Percentiles rank a stretch among this genome's conserved stretches.
phyloP scores from a whole-genome alignment of 1,284 basidiomycete genomes.

The Sporisorium exsertum region DNA sequence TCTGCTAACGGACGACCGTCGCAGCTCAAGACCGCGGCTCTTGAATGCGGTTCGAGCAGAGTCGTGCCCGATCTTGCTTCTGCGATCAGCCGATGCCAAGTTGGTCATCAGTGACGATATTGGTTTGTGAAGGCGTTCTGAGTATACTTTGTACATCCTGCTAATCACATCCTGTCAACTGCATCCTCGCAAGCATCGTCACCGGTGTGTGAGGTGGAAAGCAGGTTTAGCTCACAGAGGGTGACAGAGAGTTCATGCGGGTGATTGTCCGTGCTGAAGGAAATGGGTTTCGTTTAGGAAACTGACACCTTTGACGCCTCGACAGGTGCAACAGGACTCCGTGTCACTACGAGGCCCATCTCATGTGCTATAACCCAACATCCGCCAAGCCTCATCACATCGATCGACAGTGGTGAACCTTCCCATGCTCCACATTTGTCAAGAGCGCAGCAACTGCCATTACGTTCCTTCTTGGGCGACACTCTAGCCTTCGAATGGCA shows the following conservation, averaged over 20 bases:
- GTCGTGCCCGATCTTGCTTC: background rate
- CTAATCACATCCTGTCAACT: too few relatives aligned
- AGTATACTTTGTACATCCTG: background rate
- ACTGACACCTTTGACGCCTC: background rate
- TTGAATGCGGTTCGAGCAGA: background rate
- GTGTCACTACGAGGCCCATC: background rate
- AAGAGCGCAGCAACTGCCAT: background rate
- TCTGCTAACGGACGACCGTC: background rate
- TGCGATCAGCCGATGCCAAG: background rate
- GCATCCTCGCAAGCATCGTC: background rate
- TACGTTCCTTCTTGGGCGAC: background rate
- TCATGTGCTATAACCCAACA: background rate
- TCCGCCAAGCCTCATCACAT: background rate
- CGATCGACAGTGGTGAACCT: background rate
- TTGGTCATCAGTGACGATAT: background rate
- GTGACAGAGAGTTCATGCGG: background rate
- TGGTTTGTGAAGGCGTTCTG: background rate
- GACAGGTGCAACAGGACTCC: background rate
- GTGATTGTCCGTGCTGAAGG: background rate
- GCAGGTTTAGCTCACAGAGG: background rate
- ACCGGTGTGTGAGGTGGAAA: background rate
- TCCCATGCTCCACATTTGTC: background rate
- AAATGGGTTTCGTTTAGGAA: background rate
- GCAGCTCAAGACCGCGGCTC: slow-evolving; percentile 1
- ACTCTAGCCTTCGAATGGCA: background rate